These are phyloP conservation scores for Fusarium coicis DNA, from an alignment of 2,329 filamentous ascomycete genomes.

Conservation along the genomic window DNA sequence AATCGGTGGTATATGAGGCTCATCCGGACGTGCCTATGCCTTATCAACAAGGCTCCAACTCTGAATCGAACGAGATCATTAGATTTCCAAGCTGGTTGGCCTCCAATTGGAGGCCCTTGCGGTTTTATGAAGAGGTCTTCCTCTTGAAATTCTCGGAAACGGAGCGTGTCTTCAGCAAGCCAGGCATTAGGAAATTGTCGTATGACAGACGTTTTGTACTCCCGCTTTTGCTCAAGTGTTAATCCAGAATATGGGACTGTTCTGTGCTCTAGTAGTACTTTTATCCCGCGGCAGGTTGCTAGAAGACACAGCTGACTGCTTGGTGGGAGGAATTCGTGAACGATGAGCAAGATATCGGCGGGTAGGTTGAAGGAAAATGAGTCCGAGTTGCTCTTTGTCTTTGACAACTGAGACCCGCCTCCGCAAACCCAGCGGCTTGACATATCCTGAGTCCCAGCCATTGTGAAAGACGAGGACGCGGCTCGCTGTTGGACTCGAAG, in stretches of 20 bases:
- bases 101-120: not conserved
- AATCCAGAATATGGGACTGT: too few species aligned
- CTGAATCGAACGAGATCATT: accelerated
- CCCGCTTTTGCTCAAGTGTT: not conserved
- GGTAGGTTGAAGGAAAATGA: not conserved
- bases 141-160: not conserved
- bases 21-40: slow-evolving; percentile 1
- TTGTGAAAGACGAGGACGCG: not conserved
- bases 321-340: not conserved
- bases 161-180: not conserved
- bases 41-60: not conserved
- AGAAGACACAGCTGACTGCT: not conserved
- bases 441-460: not conserved
- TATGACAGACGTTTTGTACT: not conserved
- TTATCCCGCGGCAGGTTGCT: not conserved
- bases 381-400: not conserved
- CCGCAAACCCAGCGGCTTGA: too few species aligned
- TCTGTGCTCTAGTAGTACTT: not conserved
- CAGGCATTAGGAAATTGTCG: not conserved
- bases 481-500: not conserved
- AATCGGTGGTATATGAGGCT: slow-evolving; percentile 8
- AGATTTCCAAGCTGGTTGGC: accelerated
- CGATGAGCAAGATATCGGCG: not conserved
- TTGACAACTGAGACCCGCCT: too few species aligned
- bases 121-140: not conserved